Evolutionary conservation across 371 early-diverging fungal species (phyloP), one percentile per base, ranked within the genome.

Genomic region (Rhizopus arrhizus): DNA sequence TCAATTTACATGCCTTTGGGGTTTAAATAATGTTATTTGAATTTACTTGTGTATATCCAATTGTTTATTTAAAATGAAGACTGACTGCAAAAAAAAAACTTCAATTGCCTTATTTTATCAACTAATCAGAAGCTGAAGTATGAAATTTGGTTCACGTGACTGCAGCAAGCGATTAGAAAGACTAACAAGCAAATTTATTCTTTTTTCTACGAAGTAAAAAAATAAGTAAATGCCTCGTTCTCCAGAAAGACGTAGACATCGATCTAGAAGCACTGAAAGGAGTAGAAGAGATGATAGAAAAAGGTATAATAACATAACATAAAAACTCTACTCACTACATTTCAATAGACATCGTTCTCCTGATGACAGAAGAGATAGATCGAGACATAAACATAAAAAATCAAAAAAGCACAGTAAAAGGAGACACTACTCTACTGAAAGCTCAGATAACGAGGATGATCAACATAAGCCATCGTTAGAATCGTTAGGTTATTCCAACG

Each of bases 401-500:
- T 43, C 50, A n/a, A 62, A 62, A 16, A 62, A 50, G 36, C 22
- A 56, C 7, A 56, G 48, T 22, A 56, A 64, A 45, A 22, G 22
- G 7, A 9, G 46, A 34, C 35, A 48, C 22, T 54, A 63, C 35
- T 49, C 42, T 6, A 46, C 53, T 33, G 15, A 43, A 29, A 49
- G 56, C 15, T 40, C 42, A 12, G 45, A 55, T 16, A 53, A 56
- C 16, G 46, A 55, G 11, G 35, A 40, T 5, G 67, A 72, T 15
- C 49, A 33, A 4, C 50, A 65, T 7, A 58, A 58, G 13, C 72
- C 61, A 4, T 62, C 78, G 8, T 38, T 81, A 0, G 70, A 73
- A 22, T 36, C 68, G 5, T 58, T 76, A 5, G 81, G 81, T 33
- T 93, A 95, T 66, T 83, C 85, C 36, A 89, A 89, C 56, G 73